Conservation (phyloP, 2,329 filamentous ascomycete genomes). For the Septoria petroselini region DNA sequence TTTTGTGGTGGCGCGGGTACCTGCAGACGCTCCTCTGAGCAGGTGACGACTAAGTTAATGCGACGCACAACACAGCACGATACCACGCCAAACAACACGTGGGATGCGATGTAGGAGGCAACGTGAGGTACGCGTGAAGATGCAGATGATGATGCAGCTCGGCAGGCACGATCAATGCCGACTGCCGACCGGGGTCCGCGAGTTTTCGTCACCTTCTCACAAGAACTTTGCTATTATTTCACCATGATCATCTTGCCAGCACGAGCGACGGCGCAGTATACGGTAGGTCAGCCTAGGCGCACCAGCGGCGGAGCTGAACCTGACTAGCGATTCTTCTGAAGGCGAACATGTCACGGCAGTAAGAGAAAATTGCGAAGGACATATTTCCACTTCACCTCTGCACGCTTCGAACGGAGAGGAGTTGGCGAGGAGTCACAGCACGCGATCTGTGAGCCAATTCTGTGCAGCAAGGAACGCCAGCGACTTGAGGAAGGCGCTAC, state of each 20-base stretch:
- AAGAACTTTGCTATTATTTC: slow-evolving; percentile 7
- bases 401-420: no score
- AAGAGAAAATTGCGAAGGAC: neutral
- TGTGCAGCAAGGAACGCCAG: no score
- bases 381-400: neutral
- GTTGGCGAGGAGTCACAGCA: neutral
- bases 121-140: slow-evolving; percentile 4
- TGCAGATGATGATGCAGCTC: neutral
- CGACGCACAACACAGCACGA: neutral
- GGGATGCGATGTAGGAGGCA: no score
- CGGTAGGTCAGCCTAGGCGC: slow-evolving; percentile 6
- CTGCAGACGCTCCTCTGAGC: slow-evolving; percentile 1
- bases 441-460: neutral
- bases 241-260: slow-evolving; percentile 4
- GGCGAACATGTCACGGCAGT: neutral
- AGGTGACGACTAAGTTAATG: no score
- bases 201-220: slow-evolving; percentile 4
- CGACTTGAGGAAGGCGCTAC: no score
- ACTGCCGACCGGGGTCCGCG: neutral
- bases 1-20: slow-evolving; percentile 3
- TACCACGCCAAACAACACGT: no score
- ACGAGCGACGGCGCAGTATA: neutral
- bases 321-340: slow-evolving; percentile 1
- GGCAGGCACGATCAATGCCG: slow-evolving; percentile 2
- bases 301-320: slow-evolving; percentile 6